phyloP scores from a whole-genome alignment of 2,329 filamentous ascomycete genomes.

The Ambrosiella beaveri region DNA sequence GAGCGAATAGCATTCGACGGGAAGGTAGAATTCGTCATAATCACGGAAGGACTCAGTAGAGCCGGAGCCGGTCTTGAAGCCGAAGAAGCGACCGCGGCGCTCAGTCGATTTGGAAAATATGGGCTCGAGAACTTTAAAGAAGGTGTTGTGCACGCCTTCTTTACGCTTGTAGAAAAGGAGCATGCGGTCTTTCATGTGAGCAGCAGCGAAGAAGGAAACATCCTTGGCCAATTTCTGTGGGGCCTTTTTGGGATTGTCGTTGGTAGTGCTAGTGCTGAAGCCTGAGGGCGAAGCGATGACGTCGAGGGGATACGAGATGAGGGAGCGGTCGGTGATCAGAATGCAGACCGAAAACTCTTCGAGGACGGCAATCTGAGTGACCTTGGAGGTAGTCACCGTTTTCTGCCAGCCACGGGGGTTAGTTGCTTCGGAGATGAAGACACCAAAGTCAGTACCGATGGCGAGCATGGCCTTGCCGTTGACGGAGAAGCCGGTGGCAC shows the following conservation, averaged over 20 bases:
- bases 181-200: slow-evolving; percentile 90
- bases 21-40: slow-evolving; percentile 97
- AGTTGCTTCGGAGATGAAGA: slow-evolving; percentile 73
- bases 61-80: slow-evolving; percentile 26
- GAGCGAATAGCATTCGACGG: slow-evolving; percentile 82
- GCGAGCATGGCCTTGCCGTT: slow-evolving; percentile 77
- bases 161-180: slow-evolving; percentile 95
- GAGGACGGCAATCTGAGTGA: slow-evolving; percentile 85
- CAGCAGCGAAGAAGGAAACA: slow-evolving; percentile 90
- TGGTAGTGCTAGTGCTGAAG: slow-evolving; percentile 37
- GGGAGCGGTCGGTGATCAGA: slow-evolving; percentile 73
- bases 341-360: slow-evolving; percentile 92
- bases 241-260: slow-evolving; percentile 64
- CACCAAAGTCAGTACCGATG: slow-evolving; percentile 86
- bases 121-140: slow-evolving; percentile 94
- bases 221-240: slow-evolving; percentile 86
- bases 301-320: slow-evolving; percentile 89
- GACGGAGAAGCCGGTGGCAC: slow-evolving; percentile 74
- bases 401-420: slow-evolving; percentile 82
- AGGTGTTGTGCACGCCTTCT: slow-evolving; percentile 78
- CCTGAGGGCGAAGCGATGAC: slow-evolving; percentile 49
- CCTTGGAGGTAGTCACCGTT: slow-evolving; percentile 58
- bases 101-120: slow-evolving; percentile 85
- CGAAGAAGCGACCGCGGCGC: slow-evolving; percentile 54
- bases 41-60: slow-evolving; percentile 91